These are phyloP conservation scores for Exophiala viscosa DNA, from an alignment of 2,329 filamentous ascomycete genomes.

Conservation along the genomic window DNA sequence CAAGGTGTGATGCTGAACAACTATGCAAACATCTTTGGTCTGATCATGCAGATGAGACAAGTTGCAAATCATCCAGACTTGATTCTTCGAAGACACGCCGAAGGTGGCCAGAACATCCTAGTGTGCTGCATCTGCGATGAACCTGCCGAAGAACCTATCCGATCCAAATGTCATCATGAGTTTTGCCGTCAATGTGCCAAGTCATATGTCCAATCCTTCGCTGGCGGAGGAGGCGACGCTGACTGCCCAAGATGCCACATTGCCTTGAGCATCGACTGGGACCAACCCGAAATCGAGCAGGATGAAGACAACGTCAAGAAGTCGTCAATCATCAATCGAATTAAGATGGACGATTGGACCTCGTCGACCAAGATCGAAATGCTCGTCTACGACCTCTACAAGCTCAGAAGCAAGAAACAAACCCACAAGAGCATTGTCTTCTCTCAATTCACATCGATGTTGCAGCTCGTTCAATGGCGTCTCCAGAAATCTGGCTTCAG, in stretches of 20 bases:
- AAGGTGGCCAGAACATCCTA: constrained; percentile 83
- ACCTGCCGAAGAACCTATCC: constrained; percentile 88
- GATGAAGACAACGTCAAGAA: constrained; percentile 85
- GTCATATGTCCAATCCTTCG: constrained; percentile 74
- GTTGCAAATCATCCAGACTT: constrained; percentile 95
- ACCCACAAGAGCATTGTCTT: constrained; percentile 97
- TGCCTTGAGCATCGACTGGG: constrained; percentile 80
- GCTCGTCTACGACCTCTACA: constrained; percentile 89
- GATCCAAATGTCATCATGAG: constrained; percentile 87
- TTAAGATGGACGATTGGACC: constrained; percentile 98
- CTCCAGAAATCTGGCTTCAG: constrained; percentile 94
- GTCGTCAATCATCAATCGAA: constrained; percentile 95
- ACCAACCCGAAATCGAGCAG: constrained; percentile 92
- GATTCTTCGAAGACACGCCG: constrained; percentile 79
- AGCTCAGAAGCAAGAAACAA: constrained; percentile 84
- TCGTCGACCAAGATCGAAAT: constrained; percentile 98
- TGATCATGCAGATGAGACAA: constrained; percentile 99
- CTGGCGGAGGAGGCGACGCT: constrained; percentile 51
- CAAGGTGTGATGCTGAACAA: constrained; percentile 94
- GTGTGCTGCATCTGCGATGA: constrained; percentile 96
- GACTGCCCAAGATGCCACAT: constrained; percentile 90
- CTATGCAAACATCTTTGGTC: constrained; percentile 96
- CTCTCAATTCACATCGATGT: constrained; percentile 94
- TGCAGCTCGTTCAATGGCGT: constrained; percentile 95
- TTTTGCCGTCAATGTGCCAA: constrained; percentile 80